Evolutionary conservation across 2,329 filamentous ascomycete species (phyloP), one percentile per base, ranked within the genome.

Genomic region (Erysiphe neolycopersici): DNA sequence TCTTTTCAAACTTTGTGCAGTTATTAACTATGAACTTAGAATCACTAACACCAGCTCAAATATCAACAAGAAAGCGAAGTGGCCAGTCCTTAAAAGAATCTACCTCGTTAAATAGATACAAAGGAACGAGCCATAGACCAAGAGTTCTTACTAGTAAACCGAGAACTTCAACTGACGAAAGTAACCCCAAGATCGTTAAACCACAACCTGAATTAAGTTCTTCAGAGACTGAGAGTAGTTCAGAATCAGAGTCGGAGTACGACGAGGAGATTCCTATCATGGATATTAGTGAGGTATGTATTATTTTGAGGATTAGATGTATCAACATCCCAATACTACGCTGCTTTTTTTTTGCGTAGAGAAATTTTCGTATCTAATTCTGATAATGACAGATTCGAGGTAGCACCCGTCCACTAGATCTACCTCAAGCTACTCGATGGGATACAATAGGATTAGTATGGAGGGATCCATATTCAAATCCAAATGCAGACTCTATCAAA

Each of bases 371-470:
- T 36, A 41, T 16, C 17, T 41, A 31, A 35, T 40, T 38, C 38
- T n/a, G 2, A 13, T 31, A 12, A 29, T 29, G 14, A 4, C 42
- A 58, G 56, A 49, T 58, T 44, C 55, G 55, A 26, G 51, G 49
- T 14, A 14, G 41, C 29, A 44, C 32, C 3, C 53, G 55, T 12
- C 68, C 68, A 1, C 47, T 51, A 9, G 62, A 68, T 41, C 56
- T 60, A 10, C 58, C 61, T 14, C 65, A 64, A 45, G 66, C 62
- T 19, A 64, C 65, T 19, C 62, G 60, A 3, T 72, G 68, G 67
- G 68, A 72, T 51, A 60, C 63, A 0, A 61, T 67, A 47, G 66
- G 65, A 16, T 62, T 67, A 40, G 62, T 69, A 55, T 70, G 46
- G 63, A 67, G 46, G 57, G 60, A 52, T 53, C 53, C 51, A 29